These are phyloP conservation scores for Lomentospora prolificans DNA, from an alignment of 2,329 filamentous ascomycete genomes.

Conservation along the genomic window DNA sequence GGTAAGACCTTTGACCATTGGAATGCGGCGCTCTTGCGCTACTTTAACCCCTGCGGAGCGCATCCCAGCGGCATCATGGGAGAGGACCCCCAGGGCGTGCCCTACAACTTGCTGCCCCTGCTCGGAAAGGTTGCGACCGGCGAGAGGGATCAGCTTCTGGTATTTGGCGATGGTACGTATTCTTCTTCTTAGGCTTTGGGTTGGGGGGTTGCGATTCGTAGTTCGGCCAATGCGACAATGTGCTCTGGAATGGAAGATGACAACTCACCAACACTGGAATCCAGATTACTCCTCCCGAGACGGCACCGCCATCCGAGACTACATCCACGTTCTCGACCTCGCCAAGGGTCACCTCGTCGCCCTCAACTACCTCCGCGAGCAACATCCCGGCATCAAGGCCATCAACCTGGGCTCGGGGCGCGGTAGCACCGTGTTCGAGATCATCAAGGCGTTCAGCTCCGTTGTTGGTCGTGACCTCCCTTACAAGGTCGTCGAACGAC, in stretches of 20 bases:
- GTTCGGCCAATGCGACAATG: too few relatives aligned
- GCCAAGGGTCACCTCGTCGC: slow-evolving; percentile 79
- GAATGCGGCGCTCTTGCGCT: slow-evolving; percentile 88
- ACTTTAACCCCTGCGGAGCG: slow-evolving; percentile 95
- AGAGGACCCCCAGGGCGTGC: slow-evolving; percentile 90
- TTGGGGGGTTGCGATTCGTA: too few relatives aligned
- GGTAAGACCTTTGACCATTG: slow-evolving; percentile 71
- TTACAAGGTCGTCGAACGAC: slow-evolving; percentile 75
- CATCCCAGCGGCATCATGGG: slow-evolving; percentile 97
- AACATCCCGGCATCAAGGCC: slow-evolving; percentile 81
- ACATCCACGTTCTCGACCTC: slow-evolving; percentile 92
- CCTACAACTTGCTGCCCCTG: slow-evolving; percentile 90
- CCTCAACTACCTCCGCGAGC: slow-evolving; percentile 76
- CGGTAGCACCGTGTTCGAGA: slow-evolving; percentile 93
- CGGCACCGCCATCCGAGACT: slow-evolving; percentile 91
- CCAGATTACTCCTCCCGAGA: slow-evolving; percentile 87
- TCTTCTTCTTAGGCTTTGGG: too few relatives aligned
- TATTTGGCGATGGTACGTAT: slow-evolving; percentile 82
- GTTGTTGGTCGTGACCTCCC: slow-evolving; percentile 78
- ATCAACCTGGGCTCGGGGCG: slow-evolving; percentile 96
- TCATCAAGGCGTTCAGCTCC: slow-evolving; percentile 85
- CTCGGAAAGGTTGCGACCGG: slow-evolving; percentile 94
- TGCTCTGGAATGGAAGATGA: neutral
- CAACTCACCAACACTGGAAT: neutral
- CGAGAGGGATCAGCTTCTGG: slow-evolving; percentile 84